Evolutionary conservation across 371 early-diverging fungal species (phyloP).

Genomic region (Mortierella sp.): DNA sequence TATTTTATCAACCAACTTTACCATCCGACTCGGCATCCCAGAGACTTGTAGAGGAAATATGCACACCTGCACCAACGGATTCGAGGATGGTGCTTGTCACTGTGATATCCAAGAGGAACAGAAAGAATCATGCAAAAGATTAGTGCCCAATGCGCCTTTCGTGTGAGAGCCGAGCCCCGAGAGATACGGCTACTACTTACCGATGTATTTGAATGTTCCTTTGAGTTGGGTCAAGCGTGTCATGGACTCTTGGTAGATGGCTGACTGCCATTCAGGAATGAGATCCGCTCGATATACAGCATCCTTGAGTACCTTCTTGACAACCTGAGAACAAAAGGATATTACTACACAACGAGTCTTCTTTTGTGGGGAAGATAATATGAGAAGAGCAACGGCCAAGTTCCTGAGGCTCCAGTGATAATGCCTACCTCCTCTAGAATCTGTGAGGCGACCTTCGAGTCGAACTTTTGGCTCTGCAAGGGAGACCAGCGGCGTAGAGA

Average conservation of each 20-base stretch:
- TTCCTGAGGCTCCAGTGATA: not conserved
- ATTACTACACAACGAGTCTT: too few species aligned
- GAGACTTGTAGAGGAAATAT: conserved; percentile 41
- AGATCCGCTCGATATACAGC: conserved; percentile 36
- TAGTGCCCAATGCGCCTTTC: too few species aligned
- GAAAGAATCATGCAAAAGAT: not conserved
- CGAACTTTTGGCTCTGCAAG: conserved; percentile 27
- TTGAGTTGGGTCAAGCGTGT: conserved; percentile 37
- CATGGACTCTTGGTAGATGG: conserved; percentile 36
- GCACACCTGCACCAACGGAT: conserved; percentile 40
- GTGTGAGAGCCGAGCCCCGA: not conserved
- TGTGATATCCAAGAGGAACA: not conserved
- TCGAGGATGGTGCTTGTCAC: conserved; percentile 45
- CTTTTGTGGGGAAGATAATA: too few species aligned
- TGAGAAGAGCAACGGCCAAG: not conserved
- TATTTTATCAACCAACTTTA: too few species aligned
- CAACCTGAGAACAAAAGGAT: conserved; percentile 14
- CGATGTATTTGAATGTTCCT: conserved; percentile 45
- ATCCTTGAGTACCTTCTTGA: conserved; percentile 44
- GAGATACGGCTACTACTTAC: conserved; percentile 3
- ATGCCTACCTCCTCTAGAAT: conserved; percentile 33
- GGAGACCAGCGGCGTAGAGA: not conserved
- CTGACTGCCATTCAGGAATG: conserved; percentile 43
- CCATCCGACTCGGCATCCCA: conserved; percentile 52
- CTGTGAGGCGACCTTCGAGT: conserved; percentile 27